Conservation (phyloP, 192 early-diverging fungal genomes). For the Coemansia sp. region DNA sequence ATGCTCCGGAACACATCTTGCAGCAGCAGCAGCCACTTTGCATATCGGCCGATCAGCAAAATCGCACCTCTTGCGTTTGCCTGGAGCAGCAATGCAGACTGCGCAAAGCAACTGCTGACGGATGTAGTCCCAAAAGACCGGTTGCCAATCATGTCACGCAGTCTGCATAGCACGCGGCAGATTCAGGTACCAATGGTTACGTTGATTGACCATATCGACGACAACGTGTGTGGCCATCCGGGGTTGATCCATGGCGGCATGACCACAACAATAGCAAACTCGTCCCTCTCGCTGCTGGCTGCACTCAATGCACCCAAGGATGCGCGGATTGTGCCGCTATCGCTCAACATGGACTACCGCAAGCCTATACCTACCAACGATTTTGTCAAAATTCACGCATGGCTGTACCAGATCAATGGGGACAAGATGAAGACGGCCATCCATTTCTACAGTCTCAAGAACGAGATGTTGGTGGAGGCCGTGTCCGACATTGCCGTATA, state of each 20-base stretch:
- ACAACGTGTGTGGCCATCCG: slow-evolving; percentile 37
- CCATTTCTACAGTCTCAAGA: slow-evolving; percentile 28
- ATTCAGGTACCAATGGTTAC: slow-evolving; percentile 32
- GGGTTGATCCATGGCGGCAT: slow-evolving; percentile 50
- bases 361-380: slow-evolving; percentile 31
- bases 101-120: slow-evolving; percentile 16
- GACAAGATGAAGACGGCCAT: slow-evolving; percentile 18
- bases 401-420: slow-evolving; percentile 23
- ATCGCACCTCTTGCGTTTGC: slow-evolving; percentile 32
- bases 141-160: slow-evolving; percentile 5
- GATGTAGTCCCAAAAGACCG: slow-evolving; percentile 18
- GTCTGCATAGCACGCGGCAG: background rate
- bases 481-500: slow-evolving; percentile 20
- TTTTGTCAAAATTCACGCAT: slow-evolving; percentile 51
- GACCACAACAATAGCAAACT: slow-evolving; percentile 43
- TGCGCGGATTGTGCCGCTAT: slow-evolving; percentile 11
- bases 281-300: slow-evolving; percentile 33
- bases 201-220: slow-evolving; percentile 39
- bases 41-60: slow-evolving; percentile 22
- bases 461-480: slow-evolving; percentile 41
- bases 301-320: slow-evolving; percentile 27
- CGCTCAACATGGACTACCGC: slow-evolving; percentile 53
- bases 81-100: slow-evolving; percentile 16
- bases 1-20: background rate
- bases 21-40: slow-evolving; percentile 35